Conservation (phyloP, 164 flowering plant species). For the Magnolia changhungtana region DNA sequence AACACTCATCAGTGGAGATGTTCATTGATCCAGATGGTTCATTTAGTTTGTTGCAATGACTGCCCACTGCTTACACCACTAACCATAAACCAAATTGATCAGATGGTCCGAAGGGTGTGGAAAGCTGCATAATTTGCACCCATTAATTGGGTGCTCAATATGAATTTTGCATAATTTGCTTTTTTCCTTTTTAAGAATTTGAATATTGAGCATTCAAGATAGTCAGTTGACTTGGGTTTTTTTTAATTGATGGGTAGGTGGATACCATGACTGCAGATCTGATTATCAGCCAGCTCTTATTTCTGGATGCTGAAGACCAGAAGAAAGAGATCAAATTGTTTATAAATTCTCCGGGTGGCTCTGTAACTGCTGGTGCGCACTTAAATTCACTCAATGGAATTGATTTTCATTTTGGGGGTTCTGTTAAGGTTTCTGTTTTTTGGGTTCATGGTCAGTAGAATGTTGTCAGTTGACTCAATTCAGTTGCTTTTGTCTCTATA, state of each 20-base stretch:
- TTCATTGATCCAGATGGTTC: no score
- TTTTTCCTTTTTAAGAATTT: constrained; percentile 1
- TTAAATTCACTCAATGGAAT: neutral
- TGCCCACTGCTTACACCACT: no score
- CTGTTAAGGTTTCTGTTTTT: no score
- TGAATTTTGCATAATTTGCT: neutral
- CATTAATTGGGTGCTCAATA: no score
- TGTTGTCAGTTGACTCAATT: no score
- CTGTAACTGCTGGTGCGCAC: constrained; percentile 71
- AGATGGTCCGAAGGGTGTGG: no score
- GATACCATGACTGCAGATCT: constrained; percentile 82
- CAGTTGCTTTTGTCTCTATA: no score
- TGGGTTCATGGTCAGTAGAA: neutral
- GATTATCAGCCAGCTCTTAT: constrained; percentile 72
- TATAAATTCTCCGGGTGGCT: constrained; percentile 94
- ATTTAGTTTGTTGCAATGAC: no score
- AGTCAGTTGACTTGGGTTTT: neutral
- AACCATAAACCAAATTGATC: no score
- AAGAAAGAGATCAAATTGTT: constrained; percentile 74
- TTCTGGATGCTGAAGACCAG: constrained; percentile 85
- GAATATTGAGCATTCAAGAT: neutral
- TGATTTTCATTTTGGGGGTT: no score
- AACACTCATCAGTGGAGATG: no score
- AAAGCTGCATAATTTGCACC: no score
- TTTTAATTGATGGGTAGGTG: constrained; percentile 44